Evolutionary conservation across 2,329 filamentous ascomycete species (phyloP).

Genomic region (Cyclaneusma minus): DNA sequence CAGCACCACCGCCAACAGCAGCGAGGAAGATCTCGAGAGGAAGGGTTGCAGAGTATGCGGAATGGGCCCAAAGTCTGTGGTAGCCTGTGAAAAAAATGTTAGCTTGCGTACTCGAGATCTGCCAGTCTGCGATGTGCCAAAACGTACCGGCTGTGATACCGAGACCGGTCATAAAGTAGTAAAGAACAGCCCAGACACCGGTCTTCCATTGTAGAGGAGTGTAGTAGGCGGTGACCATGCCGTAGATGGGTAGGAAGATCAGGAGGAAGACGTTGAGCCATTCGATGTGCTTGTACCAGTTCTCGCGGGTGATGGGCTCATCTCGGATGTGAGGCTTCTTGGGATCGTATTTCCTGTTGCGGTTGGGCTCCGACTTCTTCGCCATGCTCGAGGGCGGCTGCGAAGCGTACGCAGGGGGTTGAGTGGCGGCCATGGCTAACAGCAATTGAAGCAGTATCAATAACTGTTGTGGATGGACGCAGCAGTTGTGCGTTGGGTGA

Average conservation of each 20-base stretch:
- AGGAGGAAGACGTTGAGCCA: slow-evolving; percentile 83
- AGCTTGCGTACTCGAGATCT: slow-evolving; percentile 3
- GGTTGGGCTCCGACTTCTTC: slow-evolving; percentile 13
- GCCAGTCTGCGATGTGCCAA: not conserved
- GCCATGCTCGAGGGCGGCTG: slow-evolving; percentile 14
- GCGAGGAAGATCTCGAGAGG: slow-evolving; percentile 73
- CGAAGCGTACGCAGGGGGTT: slow-evolving; percentile 6
- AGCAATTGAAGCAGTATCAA: too few species aligned
- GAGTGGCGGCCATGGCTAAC: slow-evolving; percentile 3
- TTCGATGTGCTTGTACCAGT: slow-evolving; percentile 89
- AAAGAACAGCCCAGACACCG: slow-evolving; percentile 54
- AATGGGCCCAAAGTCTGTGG: slow-evolving; percentile 76
- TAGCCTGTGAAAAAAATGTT: slow-evolving; percentile 33
- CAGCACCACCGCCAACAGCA: slow-evolving; percentile 65
- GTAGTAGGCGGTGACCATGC: slow-evolving; percentile 62
- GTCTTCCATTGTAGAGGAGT: slow-evolving; percentile 61
- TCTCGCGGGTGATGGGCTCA: slow-evolving; percentile 60
- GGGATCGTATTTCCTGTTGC: slow-evolving; percentile 28
- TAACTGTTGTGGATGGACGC: slow-evolving; percentile 2
- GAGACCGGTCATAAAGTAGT: slow-evolving; percentile 74
- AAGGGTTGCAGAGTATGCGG: slow-evolving; percentile 61
- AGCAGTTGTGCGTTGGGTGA: slow-evolving; percentile 9
- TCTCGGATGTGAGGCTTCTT: slow-evolving; percentile 80
- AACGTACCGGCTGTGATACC: slow-evolving; percentile 61
- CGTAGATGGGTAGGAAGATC: slow-evolving; percentile 58